phyloP scores from a whole-genome alignment of 306 rosid genomes.

The Casuarina glauca region DNA sequence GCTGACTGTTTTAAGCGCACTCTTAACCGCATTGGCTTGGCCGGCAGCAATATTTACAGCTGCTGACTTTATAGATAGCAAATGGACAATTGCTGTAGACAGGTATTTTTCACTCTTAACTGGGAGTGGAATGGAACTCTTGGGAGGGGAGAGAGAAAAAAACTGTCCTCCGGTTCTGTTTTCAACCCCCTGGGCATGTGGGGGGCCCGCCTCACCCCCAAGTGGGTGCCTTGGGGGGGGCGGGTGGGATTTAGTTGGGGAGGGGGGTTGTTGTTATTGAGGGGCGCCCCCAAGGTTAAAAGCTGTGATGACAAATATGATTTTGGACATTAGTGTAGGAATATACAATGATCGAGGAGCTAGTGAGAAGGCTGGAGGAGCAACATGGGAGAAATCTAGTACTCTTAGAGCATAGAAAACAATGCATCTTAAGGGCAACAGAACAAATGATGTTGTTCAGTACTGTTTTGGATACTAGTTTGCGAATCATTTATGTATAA shows the following conservation, averaged over 20 bases:
- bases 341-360: neutral
- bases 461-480: neutral
- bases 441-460: neutral
- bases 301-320: neutral
- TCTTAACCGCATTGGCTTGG: constrained; percentile 61
- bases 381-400: neutral
- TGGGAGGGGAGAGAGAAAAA: neutral
- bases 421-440: neutral
- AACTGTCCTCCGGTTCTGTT: neutral
- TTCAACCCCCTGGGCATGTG: neutral
- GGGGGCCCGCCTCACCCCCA: too few relatives aligned
- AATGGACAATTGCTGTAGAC: constrained; percentile 68
- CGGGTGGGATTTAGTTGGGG: too few relatives aligned
- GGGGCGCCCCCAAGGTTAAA: neutral
- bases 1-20: constrained; percentile 60
- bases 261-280: too few relatives aligned
- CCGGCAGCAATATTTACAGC: constrained; percentile 61
- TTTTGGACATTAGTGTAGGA: neutral
- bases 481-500: neutral
- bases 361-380: neutral
- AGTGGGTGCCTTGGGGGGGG: too few relatives aligned
- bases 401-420: neutral
- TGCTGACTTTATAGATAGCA: constrained; percentile 64
- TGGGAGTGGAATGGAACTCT: neutral
- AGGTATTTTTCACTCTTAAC: constrained; percentile 37